A percentile compares a stretch with the other conserved stretches of the same genome.
Evolutionary conservation across 306 rosid species (phyloP).

Genomic region (Hippophae gyantsensis): DNA sequence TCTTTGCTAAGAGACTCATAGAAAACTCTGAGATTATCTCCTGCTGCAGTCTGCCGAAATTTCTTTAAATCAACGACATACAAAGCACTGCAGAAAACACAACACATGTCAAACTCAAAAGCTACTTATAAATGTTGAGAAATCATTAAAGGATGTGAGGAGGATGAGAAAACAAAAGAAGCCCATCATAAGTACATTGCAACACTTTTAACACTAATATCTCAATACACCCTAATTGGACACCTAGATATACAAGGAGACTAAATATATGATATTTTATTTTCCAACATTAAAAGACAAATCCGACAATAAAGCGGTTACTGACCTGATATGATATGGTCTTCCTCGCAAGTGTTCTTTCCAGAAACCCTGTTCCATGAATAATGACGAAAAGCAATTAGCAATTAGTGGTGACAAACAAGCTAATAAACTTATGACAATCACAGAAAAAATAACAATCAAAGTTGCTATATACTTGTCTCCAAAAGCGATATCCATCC

Average conservation of each 20-base stretch:
- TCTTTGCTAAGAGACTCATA: conserved; percentile 98
- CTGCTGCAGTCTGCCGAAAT: conserved; percentile 95
- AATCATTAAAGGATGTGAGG: neutral
- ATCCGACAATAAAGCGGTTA: neutral
- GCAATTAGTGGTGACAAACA: conserved; percentile 1
- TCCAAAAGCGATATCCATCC: conserved; percentile 99
- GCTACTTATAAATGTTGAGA: neutral
- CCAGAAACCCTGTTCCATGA: conserved; percentile 79
- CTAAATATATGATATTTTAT: too few relatives aligned
- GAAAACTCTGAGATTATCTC: conserved; percentile 98
- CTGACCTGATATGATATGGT: conserved; percentile 87
- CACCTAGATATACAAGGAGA: too few relatives aligned
- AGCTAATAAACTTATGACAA: too few relatives aligned
- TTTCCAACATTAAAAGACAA: too few relatives aligned
- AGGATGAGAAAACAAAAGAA: too few relatives aligned
- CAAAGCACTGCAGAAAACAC: conserved; percentile 62
- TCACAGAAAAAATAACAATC: too few relatives aligned
- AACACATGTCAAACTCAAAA: conserved; percentile 3
- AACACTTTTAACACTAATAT: too few relatives aligned
- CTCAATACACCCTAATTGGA: neutral
- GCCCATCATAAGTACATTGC: too few relatives aligned
- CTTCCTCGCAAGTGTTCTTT: conserved; percentile 90
- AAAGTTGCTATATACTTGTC: conserved; percentile 56
- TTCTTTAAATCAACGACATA: conserved; percentile 93
- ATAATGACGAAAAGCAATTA: conserved; percentile 16